phyloP scores from a whole-genome alignment of 2,329 filamentous ascomycete species.

The Periconia sp. region DNA sequence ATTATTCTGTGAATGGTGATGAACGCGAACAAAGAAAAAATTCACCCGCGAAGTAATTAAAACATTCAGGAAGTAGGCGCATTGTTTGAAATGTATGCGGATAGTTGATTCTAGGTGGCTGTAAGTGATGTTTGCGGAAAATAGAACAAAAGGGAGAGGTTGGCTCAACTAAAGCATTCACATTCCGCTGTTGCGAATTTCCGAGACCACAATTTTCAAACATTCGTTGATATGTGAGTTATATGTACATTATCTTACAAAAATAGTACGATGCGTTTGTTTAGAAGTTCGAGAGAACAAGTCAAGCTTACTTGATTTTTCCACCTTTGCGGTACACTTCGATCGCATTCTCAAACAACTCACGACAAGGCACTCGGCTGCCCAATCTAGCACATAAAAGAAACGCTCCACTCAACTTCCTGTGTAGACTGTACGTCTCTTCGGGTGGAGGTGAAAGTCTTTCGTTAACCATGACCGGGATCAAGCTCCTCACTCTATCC shows the following conservation, averaged over 20 bases:
- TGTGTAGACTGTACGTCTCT: slow-evolving; percentile 93
- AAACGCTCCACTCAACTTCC: slow-evolving; percentile 94
- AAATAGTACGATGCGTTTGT: background rate
- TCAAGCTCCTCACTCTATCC: slow-evolving; percentile 82
- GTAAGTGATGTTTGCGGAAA: slow-evolving; percentile 2
- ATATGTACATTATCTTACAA: slow-evolving; percentile 5
- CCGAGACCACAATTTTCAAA: no score
- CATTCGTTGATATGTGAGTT: no score
- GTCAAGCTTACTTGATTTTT: slow-evolving; percentile 12
- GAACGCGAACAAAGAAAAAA: slow-evolving; percentile 1
- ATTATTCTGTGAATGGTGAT: background rate
- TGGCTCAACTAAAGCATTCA: background rate
- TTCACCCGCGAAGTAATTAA: no score
- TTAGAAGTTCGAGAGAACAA: background rate
- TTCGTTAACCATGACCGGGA: slow-evolving; percentile 92
- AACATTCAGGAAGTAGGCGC: no score
- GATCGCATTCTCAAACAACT: slow-evolving; percentile 69
- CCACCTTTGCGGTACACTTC: slow-evolving; percentile 33
- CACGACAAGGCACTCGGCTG: slow-evolving; percentile 77
- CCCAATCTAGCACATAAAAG: slow-evolving; percentile 84
- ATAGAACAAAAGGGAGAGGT: background rate
- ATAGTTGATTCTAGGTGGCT: background rate
- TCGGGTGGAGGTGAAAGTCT: slow-evolving; percentile 88
- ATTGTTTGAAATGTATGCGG: background rate
- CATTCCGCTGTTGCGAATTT: background rate